phyloP scores from a whole-genome alignment of 139 green algal genomes.

The Diplosphaera chodatii region DNA sequence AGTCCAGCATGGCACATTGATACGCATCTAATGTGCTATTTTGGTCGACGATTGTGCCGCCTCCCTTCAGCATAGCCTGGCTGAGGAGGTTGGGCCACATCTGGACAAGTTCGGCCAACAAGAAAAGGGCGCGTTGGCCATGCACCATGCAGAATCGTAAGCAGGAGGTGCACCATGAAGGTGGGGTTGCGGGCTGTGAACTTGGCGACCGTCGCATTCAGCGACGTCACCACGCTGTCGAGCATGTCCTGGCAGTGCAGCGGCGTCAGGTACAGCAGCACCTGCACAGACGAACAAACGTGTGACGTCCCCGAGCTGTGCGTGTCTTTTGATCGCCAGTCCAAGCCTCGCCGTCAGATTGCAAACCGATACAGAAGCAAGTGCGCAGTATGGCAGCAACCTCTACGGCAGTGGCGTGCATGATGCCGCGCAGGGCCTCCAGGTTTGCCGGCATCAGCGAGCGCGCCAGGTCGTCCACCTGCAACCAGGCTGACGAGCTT shows the following conservation, averaged over 20 bases:
- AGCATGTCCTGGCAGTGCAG: constrained; percentile 57
- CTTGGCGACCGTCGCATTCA: constrained; percentile 48
- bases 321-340: too few relatives aligned
- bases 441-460: constrained; percentile 52
- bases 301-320: too few relatives aligned
- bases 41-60: too few relatives aligned
- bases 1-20: too few relatives aligned
- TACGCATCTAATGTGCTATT: too few relatives aligned
- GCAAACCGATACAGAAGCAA: constrained; percentile 12
- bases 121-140: too few relatives aligned
- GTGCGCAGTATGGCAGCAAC: constrained; percentile 53
- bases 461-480: constrained; percentile 39
- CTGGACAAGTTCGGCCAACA: too few relatives aligned
- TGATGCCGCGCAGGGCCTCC: constrained; percentile 15
- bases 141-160: too few relatives aligned
- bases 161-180: constrained; percentile 56
- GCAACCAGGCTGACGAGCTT: too few relatives aligned
- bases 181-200: constrained; percentile 60
- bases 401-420: constrained; percentile 66
- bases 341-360: too few relatives aligned
- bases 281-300: constrained; percentile 1
- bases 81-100: too few relatives aligned
- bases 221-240: constrained; percentile 35
- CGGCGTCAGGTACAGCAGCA: constrained; percentile 68
- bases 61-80: too few relatives aligned